Evolutionary conservation across 2,329 filamentous ascomycete species (phyloP), one percentile per base, ranked within the genome.

Genomic region (Calonectria hongkongensis): DNA sequence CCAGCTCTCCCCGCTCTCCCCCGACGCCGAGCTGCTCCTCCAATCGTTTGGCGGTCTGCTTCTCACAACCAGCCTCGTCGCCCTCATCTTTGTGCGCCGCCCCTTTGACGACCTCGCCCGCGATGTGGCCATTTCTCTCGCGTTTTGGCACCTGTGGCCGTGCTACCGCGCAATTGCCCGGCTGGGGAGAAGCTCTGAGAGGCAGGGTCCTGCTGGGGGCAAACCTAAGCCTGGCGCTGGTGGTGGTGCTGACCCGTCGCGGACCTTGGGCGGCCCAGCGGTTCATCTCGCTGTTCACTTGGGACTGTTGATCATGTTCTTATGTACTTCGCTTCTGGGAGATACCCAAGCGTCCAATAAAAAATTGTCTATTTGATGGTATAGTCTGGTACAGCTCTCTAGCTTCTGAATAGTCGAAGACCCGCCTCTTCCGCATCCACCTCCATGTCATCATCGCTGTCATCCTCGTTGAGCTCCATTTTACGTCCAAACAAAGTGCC

Each of bases 401-500:
- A 86, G 76, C 80, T 87, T 68, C 86, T 85, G 79, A 92, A 92
- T 71, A 92, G 79, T 76, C 86, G 85, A 54, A 92, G 80, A 1
- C 88, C 88, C 36, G 87, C 86, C 75, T 89, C 89, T 74, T 90
- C 90, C 18, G 88, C 86, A 72, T 87, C 87, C 79, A 87, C 87
- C 58, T 87, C 86, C 83, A 87, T 88, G 73, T 88, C 88, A 56
- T 88, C 88, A 18, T 86, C 86, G 5, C 82, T 86, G 66, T 87
- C 87, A 2, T 89, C 88, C 80, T 95, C 93, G 56, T 90, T 88
- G 68, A 95, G 84, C 78, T 89, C 86, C 81, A 93, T 88, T 82
- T 91, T 92, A 79, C 93, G 92, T 0, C 94, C 94, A 75, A 96
- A 91, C 75, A 96, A 83, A 30, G 93, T 93, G 16, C 92, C 92